phyloP scores from a whole-genome alignment of 352 stramenopile genomes.

The Pythium monospermum region DNA sequence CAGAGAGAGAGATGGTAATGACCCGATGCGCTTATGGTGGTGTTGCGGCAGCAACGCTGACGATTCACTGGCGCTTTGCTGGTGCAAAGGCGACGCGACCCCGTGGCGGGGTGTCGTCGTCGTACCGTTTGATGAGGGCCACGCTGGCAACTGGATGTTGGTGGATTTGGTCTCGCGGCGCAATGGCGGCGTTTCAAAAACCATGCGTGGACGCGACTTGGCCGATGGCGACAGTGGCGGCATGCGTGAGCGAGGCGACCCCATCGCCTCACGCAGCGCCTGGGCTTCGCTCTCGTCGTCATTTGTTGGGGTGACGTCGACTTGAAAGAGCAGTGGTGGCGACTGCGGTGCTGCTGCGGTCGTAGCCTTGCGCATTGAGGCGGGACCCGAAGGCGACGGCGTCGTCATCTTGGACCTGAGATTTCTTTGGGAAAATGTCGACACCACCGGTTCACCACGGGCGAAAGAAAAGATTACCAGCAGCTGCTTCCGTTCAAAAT shows the following conservation, averaged over 20 bases:
- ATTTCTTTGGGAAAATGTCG: too few species aligned
- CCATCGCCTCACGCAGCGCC: conserved; percentile 9
- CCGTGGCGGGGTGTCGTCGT: too few species aligned
- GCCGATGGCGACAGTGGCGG: conserved; percentile 8
- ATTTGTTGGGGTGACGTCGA: conserved; percentile 2
- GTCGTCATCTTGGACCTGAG: too few species aligned
- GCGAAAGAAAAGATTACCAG: too few species aligned
- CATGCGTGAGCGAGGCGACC: conserved; percentile 7
- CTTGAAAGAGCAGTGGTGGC: conserved; percentile 3
- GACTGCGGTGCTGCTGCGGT: conserved; percentile 1
- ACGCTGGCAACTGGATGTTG: conserved; percentile 38
- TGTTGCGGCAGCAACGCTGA: conserved; percentile 26
- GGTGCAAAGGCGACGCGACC: conserved; percentile 8
- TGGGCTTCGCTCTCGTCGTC: conserved; percentile 11
- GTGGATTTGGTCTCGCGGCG: conserved; percentile 47
- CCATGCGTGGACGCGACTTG: conserved; percentile 28
- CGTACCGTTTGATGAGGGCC: too few species aligned
- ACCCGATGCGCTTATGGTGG: background rate
- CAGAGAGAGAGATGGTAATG: too few species aligned
- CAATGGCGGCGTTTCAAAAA: conserved; percentile 66
- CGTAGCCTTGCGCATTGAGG: background rate
- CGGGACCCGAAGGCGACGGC: background rate
- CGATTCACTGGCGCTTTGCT: conserved; percentile 15
- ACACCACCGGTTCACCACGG: too few species aligned
- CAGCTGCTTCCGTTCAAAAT: too few species aligned